A percentile compares a stretch with the other conserved stretches of the same genome.
Conservation (phyloP, 192 early-diverging fungal species). For the Podila horticola region DNA sequence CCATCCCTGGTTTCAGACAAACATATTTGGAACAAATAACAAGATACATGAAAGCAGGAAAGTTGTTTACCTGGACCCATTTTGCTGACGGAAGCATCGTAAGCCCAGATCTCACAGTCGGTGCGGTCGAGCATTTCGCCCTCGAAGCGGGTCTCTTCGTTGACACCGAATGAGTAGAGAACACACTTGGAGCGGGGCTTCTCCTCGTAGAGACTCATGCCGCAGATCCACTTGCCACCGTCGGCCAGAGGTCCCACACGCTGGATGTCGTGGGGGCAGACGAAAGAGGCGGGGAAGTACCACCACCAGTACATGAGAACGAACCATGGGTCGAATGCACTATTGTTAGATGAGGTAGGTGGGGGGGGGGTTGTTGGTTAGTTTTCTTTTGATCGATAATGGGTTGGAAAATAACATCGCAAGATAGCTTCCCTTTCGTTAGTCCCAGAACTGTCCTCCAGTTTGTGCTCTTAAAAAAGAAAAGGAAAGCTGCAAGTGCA, state of each 20-base stretch:
- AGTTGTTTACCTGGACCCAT: constrained; percentile 22
- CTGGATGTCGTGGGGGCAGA: constrained; percentile 40
- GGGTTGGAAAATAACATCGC: background rate
- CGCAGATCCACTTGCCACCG: constrained; percentile 44
- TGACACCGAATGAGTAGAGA: constrained; percentile 46
- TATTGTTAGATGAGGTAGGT: background rate
- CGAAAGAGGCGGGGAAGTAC: constrained; percentile 48
- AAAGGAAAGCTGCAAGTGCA: too few relatives aligned
- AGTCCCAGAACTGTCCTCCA: too few relatives aligned
- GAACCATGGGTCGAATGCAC: constrained; percentile 23
- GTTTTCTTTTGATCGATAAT: background rate
- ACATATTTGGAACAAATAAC: background rate
- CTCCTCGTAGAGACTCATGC: constrained; percentile 39
- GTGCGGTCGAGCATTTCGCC: constrained; percentile 44
- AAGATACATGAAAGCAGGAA: background rate
- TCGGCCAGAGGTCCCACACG: constrained; percentile 44
- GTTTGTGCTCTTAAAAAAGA: too few relatives aligned
- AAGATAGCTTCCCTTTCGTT: too few relatives aligned
- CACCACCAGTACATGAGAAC: constrained; percentile 29
- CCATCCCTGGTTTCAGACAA: background rate
- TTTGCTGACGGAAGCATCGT: constrained; percentile 31
- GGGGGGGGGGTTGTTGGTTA: background rate
- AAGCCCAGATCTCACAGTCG: constrained; percentile 42
- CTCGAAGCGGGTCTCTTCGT: constrained; percentile 40
- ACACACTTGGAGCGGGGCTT: constrained; percentile 40